Conservation (phyloP, 148 eudicot genomes). For the Rheum nobile region DNA sequence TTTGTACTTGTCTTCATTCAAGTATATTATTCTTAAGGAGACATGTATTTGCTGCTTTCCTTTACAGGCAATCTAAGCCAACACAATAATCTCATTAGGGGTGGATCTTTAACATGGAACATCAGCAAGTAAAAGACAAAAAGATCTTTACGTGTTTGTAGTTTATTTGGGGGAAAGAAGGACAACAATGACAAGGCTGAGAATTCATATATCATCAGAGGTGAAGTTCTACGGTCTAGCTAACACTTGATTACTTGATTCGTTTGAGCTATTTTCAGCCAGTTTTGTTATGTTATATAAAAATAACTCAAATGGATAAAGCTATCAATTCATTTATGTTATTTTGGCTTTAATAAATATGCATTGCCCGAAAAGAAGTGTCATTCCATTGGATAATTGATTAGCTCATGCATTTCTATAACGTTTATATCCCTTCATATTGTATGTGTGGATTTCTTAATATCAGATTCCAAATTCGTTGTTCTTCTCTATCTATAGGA, state of each 20-base stretch:
- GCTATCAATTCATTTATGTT: background rate
- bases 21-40: no score
- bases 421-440: no score
- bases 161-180: conserved; percentile 75
- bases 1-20: no score
- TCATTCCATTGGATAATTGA: conserved; percentile 9
- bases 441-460: no score
- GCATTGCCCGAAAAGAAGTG: conserved; percentile 65
- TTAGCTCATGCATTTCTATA: background rate
- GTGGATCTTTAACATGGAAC: conserved; percentile 21
- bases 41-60: no score
- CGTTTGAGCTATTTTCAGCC: background rate
- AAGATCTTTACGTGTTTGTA: conserved; percentile 31
- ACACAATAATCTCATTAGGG: conserved; percentile 14
- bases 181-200: conserved; percentile 39
- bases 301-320: no score
- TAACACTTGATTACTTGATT: no score
- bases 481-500: background rate
- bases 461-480: no score
- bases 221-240: no score
- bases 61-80: conserved; percentile 21
- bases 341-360: conserved; percentile 42
- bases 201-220: conserved; percentile 42
- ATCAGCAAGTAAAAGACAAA: conserved; percentile 9
- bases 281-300: background rate